Percentiles rank a stretch among this genome's conserved stretches.
Conservation (phyloP, 225 moss, liverwort and hornwort genomes). For the Sphagnum contortum region DNA sequence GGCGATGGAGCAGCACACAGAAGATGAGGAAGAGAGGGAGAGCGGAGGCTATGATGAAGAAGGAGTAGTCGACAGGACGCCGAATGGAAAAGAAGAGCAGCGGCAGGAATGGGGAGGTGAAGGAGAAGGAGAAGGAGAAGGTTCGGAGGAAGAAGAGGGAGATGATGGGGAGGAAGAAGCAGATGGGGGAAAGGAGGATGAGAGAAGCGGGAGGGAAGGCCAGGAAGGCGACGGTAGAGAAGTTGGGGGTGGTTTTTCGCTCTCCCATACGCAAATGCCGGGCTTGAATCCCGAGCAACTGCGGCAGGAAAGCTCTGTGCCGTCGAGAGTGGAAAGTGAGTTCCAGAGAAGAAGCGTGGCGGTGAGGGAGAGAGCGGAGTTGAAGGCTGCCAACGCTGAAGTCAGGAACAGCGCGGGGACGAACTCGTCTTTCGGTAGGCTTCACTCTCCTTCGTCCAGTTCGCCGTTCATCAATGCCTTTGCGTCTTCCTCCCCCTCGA, state of each 20-base stretch:
- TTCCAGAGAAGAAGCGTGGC: slow-evolving; percentile 50
- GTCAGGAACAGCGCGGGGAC: slow-evolving; percentile 21
- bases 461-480: slow-evolving; percentile 57
- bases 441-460: slow-evolving; percentile 51
- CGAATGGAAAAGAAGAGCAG: slow-evolving; percentile 16
- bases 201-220: slow-evolving; percentile 17
- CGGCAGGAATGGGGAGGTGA: slow-evolving; percentile 53
- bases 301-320: slow-evolving; percentile 35
- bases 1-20: slow-evolving; percentile 49
- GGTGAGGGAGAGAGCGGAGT: slow-evolving; percentile 44
- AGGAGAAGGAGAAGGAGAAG: slow-evolving; percentile 34
- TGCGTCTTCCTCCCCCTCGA: slow-evolving; percentile 47
- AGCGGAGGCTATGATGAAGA: slow-evolving; percentile 25
- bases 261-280: slow-evolving; percentile 35
- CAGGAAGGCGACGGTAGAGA: slow-evolving; percentile 32
- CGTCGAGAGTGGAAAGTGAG: slow-evolving; percentile 26
- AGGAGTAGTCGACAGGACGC: no score
- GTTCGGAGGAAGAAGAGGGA: slow-evolving; percentile 50
- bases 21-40: slow-evolving; percentile 40
- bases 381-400: slow-evolving; percentile 39
- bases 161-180: slow-evolving; percentile 54
- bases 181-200: slow-evolving; percentile 65
- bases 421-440: slow-evolving; percentile 55
- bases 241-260: slow-evolving; percentile 25
- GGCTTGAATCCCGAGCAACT: slow-evolving; percentile 31